Evolutionary conservation across 139 green algal genomes (phyloP).

Genomic region (Eudorina sp.): DNA sequence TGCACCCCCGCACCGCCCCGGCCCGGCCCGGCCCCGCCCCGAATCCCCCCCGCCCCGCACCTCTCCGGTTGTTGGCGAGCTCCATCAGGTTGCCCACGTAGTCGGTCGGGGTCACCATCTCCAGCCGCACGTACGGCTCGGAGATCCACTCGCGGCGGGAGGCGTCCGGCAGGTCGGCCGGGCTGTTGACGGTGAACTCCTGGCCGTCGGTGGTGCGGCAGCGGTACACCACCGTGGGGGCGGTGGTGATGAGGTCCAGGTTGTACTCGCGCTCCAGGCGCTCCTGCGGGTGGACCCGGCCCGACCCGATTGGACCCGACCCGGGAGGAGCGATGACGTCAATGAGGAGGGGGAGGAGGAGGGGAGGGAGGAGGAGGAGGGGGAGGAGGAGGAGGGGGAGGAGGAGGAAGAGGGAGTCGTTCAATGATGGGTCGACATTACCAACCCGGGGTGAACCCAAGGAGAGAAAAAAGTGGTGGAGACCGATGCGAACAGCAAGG

Average conservation of each 20-base stretch:
- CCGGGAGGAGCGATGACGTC: too few species aligned
- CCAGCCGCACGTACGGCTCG: conserved; percentile 92
- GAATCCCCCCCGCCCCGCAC: conserved; percentile 29
- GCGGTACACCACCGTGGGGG: conserved; percentile 95
- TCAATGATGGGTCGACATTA: too few species aligned
- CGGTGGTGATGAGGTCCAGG: conserved; percentile 97
- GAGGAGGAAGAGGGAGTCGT: too few species aligned
- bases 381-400: too few species aligned
- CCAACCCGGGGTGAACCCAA: too few species aligned
- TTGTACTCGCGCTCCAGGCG: conserved; percentile 97
- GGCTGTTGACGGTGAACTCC: conserved; percentile 78
- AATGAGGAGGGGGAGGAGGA: too few species aligned
- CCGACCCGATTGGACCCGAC: too few species aligned
- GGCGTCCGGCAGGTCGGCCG: conserved; percentile 86
- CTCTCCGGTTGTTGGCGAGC: conserved; percentile 75
- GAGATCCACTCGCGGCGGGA: conserved; percentile 77
- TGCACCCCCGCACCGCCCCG: too few species aligned
- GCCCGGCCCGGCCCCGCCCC: too few species aligned
- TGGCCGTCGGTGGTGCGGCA: conserved; percentile 75
- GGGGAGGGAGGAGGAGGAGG: too few species aligned
- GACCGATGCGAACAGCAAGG: too few species aligned
- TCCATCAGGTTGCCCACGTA: conserved; percentile 98
- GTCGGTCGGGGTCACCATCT: conserved; percentile 80
- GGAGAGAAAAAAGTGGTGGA: too few species aligned
- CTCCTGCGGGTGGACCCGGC: conserved; percentile 91